A percentile compares a stretch with the other conserved stretches of the same genome.
Conservation (phyloP, 768 basidiomycete species). For the Tulasnella sp. region DNA sequence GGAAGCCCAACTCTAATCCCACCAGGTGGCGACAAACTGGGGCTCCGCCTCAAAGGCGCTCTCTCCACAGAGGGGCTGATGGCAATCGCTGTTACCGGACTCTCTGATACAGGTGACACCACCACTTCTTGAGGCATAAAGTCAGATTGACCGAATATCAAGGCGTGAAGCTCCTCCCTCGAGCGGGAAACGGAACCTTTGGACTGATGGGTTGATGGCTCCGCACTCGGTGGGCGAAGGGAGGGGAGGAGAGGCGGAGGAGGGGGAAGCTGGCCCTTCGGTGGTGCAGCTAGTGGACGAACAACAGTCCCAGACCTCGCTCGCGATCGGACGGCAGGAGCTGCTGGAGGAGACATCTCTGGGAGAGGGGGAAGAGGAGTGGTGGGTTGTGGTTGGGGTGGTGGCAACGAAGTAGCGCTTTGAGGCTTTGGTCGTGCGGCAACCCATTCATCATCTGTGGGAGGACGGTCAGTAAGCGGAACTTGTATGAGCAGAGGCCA, state of each 20-base stretch:
- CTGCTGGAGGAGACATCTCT: neutral
- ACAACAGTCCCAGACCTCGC: conserved; percentile 17
- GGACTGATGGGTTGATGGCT: neutral
- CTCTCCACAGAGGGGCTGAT: neutral
- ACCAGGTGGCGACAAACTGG: conserved; percentile 1
- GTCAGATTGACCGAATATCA: conserved; percentile 19
- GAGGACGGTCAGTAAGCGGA: neutral
- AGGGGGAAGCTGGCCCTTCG: neutral
- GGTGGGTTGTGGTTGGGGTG: conserved; percentile 1
- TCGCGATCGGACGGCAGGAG: neutral
- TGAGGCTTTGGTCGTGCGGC: neutral
- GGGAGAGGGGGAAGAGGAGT: neutral
- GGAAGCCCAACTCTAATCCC: conserved; percentile 13
- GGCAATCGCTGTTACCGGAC: neutral
- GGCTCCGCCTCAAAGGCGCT: neutral
- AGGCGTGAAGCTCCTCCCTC: conserved; percentile 20
- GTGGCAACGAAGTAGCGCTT: neutral
- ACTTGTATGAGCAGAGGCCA: neutral
- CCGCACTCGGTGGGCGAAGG: neutral
- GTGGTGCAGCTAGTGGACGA: neutral
- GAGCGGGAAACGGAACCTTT: neutral
- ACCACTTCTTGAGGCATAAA: neutral
- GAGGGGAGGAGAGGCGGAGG: neutral
- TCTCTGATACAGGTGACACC: neutral
- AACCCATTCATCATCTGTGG: conserved; percentile 4